These are phyloP conservation scores for Ganoderma boninense DNA, from an alignment of 1,284 basidiomycete genomes.

Conservation along the genomic window DNA sequence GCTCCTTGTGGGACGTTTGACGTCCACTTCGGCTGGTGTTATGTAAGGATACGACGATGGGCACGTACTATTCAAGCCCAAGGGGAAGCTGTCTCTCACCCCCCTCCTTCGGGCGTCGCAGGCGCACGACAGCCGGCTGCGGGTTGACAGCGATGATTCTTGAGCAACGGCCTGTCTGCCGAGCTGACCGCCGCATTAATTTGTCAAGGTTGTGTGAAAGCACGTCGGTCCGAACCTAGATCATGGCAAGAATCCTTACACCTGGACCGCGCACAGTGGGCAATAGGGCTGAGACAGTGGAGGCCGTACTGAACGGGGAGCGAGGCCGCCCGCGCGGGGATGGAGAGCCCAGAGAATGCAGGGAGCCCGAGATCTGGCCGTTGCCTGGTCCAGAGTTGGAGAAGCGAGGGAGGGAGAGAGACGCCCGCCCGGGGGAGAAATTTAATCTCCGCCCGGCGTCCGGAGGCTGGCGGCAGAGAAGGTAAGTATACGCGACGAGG, in stretches of 20 bases:
- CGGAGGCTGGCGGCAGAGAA: slow-evolving; percentile 17
- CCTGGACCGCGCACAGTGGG: background rate
- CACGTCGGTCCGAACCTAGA: background rate
- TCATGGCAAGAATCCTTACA: background rate
- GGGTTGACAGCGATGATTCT: background rate
- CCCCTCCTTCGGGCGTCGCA: background rate
- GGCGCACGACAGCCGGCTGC: background rate
- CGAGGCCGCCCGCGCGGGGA: background rate
- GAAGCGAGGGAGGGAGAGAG: background rate
- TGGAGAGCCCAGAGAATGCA: background rate
- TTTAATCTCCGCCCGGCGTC: slow-evolving; percentile 27
- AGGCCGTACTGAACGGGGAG: background rate
- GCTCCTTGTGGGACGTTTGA: background rate
- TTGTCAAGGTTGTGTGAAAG: background rate
- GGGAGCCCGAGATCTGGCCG: background rate
- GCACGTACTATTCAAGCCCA: background rate
- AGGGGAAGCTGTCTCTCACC: background rate
- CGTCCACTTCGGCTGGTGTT: background rate
- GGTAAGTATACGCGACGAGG: slow-evolving; percentile 9
- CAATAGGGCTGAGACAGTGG: background rate
- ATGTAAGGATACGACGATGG: background rate
- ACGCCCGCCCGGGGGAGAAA: background rate
- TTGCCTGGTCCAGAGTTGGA: background rate
- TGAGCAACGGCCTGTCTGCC: background rate
- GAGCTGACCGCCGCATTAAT: background rate